phyloP scores from a whole-genome alignment of 1,139 yeast genomes.

The Scheffersomyces stambukii region DNA sequence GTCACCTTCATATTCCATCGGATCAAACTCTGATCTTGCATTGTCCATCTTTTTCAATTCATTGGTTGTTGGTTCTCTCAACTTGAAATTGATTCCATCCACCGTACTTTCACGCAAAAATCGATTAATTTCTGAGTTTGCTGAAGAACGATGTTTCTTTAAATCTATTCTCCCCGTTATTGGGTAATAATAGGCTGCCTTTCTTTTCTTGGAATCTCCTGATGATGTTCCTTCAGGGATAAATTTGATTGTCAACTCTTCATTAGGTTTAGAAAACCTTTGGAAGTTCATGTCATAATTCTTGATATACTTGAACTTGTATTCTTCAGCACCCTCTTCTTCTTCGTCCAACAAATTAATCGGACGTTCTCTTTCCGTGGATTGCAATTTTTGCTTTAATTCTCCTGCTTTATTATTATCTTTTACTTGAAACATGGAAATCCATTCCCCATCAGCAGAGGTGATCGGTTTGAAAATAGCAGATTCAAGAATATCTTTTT shows the following conservation, averaged over 20 bases:
- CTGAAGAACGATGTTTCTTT: slow-evolving; percentile 69
- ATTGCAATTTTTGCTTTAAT: slow-evolving; percentile 44
- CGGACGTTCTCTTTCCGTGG: slow-evolving; percentile 49
- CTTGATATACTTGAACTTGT: slow-evolving; percentile 59
- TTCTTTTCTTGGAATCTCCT: slow-evolving; percentile 44
- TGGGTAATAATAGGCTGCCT: slow-evolving; percentile 74
- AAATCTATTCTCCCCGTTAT: slow-evolving; percentile 74
- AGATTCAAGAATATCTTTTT: slow-evolving; percentile 47
- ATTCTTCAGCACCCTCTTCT: slow-evolving; percentile 34
- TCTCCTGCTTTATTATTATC: slow-evolving; percentile 24
- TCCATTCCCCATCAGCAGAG: slow-evolving; percentile 77
- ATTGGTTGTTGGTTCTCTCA: slow-evolving; percentile 70
- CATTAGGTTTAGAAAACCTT: slow-evolving; percentile 40
- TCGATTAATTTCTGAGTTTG: slow-evolving; percentile 45
- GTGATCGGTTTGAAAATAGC: slow-evolving; percentile 75
- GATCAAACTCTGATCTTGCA: slow-evolving; percentile 67
- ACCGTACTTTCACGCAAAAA: slow-evolving; percentile 48
- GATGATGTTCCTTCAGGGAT: slow-evolving; percentile 50
- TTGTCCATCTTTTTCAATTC: slow-evolving; percentile 69
- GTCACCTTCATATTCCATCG: slow-evolving; percentile 63
- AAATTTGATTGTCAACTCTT: slow-evolving; percentile 42
- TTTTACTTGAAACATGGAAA: slow-evolving; percentile 56
- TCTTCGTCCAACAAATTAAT: slow-evolving; percentile 38
- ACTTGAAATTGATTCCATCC: slow-evolving; percentile 53
- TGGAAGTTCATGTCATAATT: slow-evolving; percentile 77